Evolutionary conservation across 495 filamentous ascomycete species (phyloP).

Genomic region (Parathielavia hyrcaniae): DNA sequence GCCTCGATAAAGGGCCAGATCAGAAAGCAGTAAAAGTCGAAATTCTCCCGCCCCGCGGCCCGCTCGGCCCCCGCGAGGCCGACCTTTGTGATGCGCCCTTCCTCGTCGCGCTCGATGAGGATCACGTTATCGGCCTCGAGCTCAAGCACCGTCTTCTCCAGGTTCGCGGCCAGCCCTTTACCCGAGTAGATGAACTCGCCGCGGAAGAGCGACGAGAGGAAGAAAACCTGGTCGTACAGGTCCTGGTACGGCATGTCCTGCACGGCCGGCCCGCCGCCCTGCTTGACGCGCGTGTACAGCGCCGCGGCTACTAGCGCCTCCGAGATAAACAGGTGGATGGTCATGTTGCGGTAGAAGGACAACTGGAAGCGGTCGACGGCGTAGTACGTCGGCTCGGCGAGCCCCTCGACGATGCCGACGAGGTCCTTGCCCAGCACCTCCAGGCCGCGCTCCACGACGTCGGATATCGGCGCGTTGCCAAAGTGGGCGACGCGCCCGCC

Average conservation of each 20-base stretch:
- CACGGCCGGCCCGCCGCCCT: conserved; percentile 71
- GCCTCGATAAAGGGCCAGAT: conserved; percentile 98
- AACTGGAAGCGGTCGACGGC: conserved; percentile 95
- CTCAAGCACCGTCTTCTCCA: conserved; percentile 67
- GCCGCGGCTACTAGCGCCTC: conserved; percentile 82
- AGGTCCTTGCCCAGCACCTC: conserved; percentile 86
- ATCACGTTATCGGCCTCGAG: conserved; percentile 81
- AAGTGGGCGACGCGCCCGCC: conserved; percentile 91
- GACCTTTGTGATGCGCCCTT: conserved; percentile 53
- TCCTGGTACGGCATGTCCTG: conserved; percentile 71
- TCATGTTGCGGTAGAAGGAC: conserved; percentile 98
- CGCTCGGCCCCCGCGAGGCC: conserved; percentile 73
- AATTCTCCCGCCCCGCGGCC: conserved; percentile 77
- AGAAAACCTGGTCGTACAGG: conserved; percentile 69
- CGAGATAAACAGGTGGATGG: conserved; percentile 92
- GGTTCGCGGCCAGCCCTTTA: conserved; percentile 69
- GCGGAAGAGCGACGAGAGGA: conserved; percentile 87
- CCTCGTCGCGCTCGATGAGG: conserved; percentile 52
- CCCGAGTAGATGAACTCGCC: conserved; percentile 96
- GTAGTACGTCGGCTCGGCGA: conserved; percentile 84
- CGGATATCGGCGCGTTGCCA: conserved; percentile 64
- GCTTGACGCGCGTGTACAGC: conserved; percentile 85
- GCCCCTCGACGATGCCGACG: conserved; percentile 67
- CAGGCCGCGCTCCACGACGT: conserved; percentile 82
- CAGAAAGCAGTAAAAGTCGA: conserved; percentile 96